A percentile compares a stretch with the other conserved stretches of the same genome.
These are phyloP conservation scores for Sordaria brevicollis DNA, from an alignment of 495 filamentous ascomycete species.

Conservation along the genomic window DNA sequence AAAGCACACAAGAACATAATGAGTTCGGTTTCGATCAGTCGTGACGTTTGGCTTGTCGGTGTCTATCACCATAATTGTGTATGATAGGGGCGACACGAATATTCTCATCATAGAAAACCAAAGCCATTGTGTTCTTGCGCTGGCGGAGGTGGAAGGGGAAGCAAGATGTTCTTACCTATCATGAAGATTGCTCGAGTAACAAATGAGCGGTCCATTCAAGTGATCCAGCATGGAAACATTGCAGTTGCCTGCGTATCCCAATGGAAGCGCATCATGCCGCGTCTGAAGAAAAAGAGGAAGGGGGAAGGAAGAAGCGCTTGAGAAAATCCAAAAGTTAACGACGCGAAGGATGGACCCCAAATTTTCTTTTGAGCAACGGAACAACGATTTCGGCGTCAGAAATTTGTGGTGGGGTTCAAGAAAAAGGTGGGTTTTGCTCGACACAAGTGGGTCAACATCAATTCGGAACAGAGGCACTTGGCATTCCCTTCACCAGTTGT, in stretches of 20 bases:
- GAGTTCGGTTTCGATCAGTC: conserved; percentile 42
- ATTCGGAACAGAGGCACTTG: background rate
- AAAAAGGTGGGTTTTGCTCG: background rate
- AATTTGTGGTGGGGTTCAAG: background rate
- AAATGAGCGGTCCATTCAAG: background rate
- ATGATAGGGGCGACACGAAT: conserved; percentile 87
- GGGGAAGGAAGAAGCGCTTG: background rate
- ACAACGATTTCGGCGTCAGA: background rate
- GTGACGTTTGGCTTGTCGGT: conserved; percentile 86
- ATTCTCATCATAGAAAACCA: conserved; percentile 60
- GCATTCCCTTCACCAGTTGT: background rate
- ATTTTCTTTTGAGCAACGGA: background rate
- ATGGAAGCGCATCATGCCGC: background rate
- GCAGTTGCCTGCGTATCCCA: background rate
- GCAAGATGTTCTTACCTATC: conserved; percentile 19
- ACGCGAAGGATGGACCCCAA: background rate
- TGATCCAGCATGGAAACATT: background rate
- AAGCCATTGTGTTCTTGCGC: background rate
- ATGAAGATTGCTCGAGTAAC: background rate
- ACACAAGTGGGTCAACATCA: background rate
- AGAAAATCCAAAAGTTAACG: background rate
- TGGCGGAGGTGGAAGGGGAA: background rate
- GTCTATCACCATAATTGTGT: conserved; percentile 76
- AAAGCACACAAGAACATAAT: conserved; percentile 1
- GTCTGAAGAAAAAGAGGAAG: background rate